These are phyloP conservation scores for Xerocomellus dryophilus DNA, from an alignment of 768 basidiomycete genomes.

Conservation along the genomic window DNA sequence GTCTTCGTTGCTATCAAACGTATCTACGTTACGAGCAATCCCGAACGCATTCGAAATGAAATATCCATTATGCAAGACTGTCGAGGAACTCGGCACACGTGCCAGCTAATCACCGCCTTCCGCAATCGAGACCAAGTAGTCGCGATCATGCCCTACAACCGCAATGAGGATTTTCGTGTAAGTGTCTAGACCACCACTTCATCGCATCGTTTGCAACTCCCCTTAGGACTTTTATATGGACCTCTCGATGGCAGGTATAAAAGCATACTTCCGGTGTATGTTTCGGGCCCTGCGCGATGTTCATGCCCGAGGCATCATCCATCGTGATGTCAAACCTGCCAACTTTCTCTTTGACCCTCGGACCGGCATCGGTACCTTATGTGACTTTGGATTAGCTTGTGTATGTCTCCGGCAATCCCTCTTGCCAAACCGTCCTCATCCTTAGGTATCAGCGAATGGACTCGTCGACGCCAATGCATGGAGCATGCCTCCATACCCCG, in stretches of 20 bases:
- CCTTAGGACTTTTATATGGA: conserved; percentile 71
- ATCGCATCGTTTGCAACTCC: conserved; percentile 5
- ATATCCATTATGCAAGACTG: conserved; percentile 84
- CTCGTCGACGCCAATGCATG: conserved; percentile 38
- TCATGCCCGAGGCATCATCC: conserved; percentile 82
- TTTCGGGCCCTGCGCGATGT: conserved; percentile 88
- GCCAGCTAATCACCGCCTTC: conserved; percentile 94
- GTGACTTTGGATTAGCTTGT: conserved; percentile 95
- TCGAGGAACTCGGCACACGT: conserved; percentile 81
- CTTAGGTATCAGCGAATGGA: conserved; percentile 53
- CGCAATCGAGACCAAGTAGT: conserved; percentile 89
- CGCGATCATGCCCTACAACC: conserved; percentile 89
- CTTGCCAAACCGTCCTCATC: conserved; percentile 2
- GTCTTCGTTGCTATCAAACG: conserved; percentile 92
- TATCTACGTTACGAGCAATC: conserved; percentile 95
- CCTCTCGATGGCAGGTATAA: conserved; percentile 74
- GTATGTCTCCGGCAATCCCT: conserved; percentile 43
- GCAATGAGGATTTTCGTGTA: conserved; percentile 91
- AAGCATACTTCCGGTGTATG: conserved; percentile 85
- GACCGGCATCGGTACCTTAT: conserved; percentile 79
- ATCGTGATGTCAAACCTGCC: conserved; percentile 97
- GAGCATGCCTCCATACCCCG: conserved; percentile 76
- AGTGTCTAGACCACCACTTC: conserved; percentile 30
- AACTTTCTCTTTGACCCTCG: conserved; percentile 93
- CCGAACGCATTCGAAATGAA: conserved; percentile 90